phyloP scores from a whole-genome alignment of 805 yeast genomes.

The Candida pini region DNA sequence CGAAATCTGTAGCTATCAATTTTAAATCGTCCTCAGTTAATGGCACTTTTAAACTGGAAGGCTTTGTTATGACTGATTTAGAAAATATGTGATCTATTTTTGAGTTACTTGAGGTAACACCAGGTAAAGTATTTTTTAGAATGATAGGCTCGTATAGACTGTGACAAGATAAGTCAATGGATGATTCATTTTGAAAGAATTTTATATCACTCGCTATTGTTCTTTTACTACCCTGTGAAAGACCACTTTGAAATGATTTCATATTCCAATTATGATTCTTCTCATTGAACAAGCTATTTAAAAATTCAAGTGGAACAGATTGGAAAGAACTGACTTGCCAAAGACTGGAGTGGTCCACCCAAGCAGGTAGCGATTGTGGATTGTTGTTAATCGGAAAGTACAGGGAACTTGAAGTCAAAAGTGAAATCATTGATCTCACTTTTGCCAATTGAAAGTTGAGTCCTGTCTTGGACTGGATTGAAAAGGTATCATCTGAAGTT shows the following conservation, averaged over 20 bases:
- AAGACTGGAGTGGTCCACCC: conserved; percentile 21
- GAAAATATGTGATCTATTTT: conserved; percentile 21
- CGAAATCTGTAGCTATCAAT: conserved; percentile 1
- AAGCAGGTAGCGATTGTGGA: conserved; percentile 15
- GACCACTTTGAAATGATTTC: conserved; percentile 36
- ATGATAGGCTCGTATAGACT: conserved; percentile 4
- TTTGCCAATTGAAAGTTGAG: conserved; percentile 30
- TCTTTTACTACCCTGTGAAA: conserved; percentile 38
- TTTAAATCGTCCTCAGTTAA: not conserved
- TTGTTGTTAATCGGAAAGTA: conserved; percentile 46
- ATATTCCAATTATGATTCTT: conserved; percentile 30
- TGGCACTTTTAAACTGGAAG: conserved; percentile 4
- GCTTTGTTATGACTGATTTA: conserved; percentile 21
- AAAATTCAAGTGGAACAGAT: conserved; percentile 39
- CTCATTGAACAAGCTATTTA: conserved; percentile 36
- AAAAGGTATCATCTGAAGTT: not conserved
- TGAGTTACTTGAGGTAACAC: conserved; percentile 3
- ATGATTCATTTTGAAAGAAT: conserved; percentile 3
- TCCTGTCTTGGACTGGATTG: conserved; percentile 2
- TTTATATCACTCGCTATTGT: conserved; percentile 13
- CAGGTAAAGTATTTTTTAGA: not conserved
- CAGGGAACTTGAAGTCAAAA: conserved; percentile 45
- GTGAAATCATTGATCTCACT: conserved; percentile 39
- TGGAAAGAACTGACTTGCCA: conserved; percentile 42
- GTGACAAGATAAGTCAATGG: conserved; percentile 5